These are phyloP conservation scores for Cercospora brassicicola DNA, from an alignment of 2,329 filamentous ascomycete species.

Conservation along the genomic window DNA sequence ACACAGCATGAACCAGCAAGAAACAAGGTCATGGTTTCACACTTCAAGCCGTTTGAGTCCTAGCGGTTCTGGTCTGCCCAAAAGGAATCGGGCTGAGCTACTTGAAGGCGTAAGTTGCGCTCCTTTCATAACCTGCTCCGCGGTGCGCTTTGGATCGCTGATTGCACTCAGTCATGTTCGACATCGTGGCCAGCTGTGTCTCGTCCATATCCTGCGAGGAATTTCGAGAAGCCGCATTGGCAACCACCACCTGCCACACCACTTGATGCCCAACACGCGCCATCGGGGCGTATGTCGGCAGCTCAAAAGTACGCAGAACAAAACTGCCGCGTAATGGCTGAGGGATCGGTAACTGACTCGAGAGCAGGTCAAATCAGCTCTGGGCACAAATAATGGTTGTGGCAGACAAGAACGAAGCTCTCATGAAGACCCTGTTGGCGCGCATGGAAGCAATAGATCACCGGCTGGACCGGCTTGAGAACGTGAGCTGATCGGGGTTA, in stretches of 20 bases:
- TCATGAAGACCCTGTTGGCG: constrained; percentile 15
- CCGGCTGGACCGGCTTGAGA: constrained; percentile 8
- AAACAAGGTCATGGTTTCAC: background rate
- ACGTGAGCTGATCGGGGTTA: background rate
- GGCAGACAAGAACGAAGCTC: constrained; percentile 15
- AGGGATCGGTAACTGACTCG: background rate
- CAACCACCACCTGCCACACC: background rate
- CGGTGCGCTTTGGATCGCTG: background rate
- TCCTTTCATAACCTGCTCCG: background rate
- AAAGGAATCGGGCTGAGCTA: background rate
- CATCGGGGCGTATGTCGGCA: background rate
- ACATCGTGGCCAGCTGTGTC: background rate
- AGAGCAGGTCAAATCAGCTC: constrained; percentile 1
- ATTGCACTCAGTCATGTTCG: background rate
- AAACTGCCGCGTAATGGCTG: background rate
- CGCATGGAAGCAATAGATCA: constrained; percentile 19
- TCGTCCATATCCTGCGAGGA: background rate
- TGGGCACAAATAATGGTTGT: constrained; percentile 12
- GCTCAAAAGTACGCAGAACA: constrained; percentile 1
- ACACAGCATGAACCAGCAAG: background rate
- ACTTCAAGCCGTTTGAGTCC: background rate
- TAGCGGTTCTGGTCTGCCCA: background rate
- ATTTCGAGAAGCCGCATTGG: background rate
- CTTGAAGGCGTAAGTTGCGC: background rate
- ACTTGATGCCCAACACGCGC: background rate